A percentile compares a stretch with the other conserved stretches of the same genome.
These are phyloP conservation scores for Talaromyces sp. DNA, from an alignment of 2,329 filamentous ascomycete genomes.

Conservation along the genomic window DNA sequence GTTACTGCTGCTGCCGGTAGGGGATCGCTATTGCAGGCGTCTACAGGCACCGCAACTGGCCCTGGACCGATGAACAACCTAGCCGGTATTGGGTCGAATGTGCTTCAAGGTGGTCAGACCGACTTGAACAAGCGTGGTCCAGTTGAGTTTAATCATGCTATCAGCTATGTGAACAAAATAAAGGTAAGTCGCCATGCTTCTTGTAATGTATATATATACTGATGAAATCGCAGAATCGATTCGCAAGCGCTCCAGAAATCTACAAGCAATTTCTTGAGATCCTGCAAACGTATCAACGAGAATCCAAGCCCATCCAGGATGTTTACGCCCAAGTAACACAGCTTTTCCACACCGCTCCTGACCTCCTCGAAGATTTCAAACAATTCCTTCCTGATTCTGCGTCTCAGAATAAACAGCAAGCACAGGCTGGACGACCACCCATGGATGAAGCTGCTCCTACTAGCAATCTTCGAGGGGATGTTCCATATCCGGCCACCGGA, in stretches of 20 bases:
- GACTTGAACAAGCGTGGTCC: conserved; percentile 79
- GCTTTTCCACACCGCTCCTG: conserved; percentile 86
- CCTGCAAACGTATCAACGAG: conserved; percentile 92
- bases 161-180: conserved; percentile 99
- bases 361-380: conserved; percentile 96
- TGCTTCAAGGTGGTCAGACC: conserved; percentile 48
- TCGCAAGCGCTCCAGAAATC: conserved; percentile 92
- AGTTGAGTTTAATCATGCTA: conserved; percentile 98
- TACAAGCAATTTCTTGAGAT: conserved; percentile 99
- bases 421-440: conserved; percentile 53
- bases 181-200: conserved; percentile 60
- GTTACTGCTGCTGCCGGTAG: conserved; percentile 37
- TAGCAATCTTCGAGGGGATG: conserved; percentile 58
- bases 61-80: conserved; percentile 53
- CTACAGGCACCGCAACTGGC: conserved; percentile 41
- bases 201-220: neutral
- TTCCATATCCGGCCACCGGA: conserved; percentile 36
- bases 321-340: conserved; percentile 96
- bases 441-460: conserved; percentile 64
- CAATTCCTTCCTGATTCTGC: conserved; percentile 93
- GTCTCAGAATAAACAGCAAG: conserved; percentile 60
- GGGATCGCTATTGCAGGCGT: conserved; percentile 46
- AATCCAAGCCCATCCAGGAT: conserved; percentile 97
- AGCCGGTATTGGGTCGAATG: conserved; percentile 58
- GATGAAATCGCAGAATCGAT: conserved; percentile 68